Conservation (phyloP, 2,329 filamentous ascomycete genomes). For the Pestalotiopsis sp. region DNA sequence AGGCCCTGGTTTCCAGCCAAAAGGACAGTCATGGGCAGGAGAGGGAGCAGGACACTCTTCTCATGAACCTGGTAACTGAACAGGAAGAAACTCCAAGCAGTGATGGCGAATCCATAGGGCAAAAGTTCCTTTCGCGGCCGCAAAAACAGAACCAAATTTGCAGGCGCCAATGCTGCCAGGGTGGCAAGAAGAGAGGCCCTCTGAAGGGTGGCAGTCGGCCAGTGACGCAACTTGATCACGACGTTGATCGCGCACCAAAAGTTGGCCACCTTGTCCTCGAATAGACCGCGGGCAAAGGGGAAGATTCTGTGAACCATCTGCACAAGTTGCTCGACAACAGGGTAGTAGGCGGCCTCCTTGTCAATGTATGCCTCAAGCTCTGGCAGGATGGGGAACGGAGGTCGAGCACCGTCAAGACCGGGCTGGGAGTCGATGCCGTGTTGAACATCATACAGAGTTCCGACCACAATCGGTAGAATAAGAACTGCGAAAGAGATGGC, state of each 20-base stretch:
- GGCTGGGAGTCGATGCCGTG: constrained; percentile 62
- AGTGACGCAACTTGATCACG: constrained; percentile 81
- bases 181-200: constrained; percentile 76
- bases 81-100: constrained; percentile 95
- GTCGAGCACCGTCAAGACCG: constrained; percentile 60
- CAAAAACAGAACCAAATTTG: constrained; percentile 79
- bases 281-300: constrained; percentile 91
- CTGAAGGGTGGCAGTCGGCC: constrained; percentile 73
- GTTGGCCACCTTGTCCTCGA: constrained; percentile 98
- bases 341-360: constrained; percentile 71
- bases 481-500: constrained; percentile 73
- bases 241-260: constrained; percentile 95
- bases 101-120: constrained; percentile 78
- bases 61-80: constrained; percentile 99
- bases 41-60: constrained; percentile 90
- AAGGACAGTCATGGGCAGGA: constrained; percentile 91
- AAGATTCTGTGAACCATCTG: constrained; percentile 94
- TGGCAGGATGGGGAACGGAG: constrained; percentile 64
- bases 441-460: constrained; percentile 69
- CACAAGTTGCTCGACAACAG: constrained; percentile 74
- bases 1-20: constrained; percentile 80
- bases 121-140: constrained; percentile 77
- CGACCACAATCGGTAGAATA: constrained; percentile 74
- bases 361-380: constrained; percentile 63
- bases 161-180: constrained; percentile 73